These are phyloP conservation scores for Oryza punctata DNA, from an alignment of 176 grass and related monocot genomes.

Conservation along the genomic window DNA sequence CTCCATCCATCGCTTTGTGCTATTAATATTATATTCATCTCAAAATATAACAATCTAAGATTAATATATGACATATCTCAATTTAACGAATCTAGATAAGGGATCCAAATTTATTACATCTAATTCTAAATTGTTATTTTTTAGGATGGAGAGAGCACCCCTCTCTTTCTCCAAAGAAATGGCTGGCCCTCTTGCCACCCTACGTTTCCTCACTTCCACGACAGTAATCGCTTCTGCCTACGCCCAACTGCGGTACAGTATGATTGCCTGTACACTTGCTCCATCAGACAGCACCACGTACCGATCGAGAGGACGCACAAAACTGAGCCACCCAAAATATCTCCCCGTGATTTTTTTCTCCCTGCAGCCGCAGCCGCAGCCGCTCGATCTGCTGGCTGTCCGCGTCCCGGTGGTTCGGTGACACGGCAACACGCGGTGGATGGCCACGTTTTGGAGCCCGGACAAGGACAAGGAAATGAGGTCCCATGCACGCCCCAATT, in stretches of 20 bases:
- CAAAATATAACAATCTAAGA: too few relatives aligned
- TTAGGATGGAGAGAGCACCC: too few relatives aligned
- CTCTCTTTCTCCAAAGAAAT: constrained; percentile 9
- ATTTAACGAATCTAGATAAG: too few relatives aligned
- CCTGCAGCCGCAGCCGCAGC: neutral
- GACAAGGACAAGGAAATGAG: neutral
- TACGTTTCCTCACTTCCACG: neutral
- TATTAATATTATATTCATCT: too few relatives aligned
- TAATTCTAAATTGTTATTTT: too few relatives aligned
- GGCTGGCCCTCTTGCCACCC: neutral
- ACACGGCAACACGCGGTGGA: neutral
- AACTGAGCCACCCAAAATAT: neutral
- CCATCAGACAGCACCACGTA: neutral
- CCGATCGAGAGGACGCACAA: too few relatives aligned
- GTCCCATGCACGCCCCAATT: too few relatives aligned
- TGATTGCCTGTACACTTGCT: neutral
- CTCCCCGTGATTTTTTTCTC: neutral
- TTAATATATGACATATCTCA: too few relatives aligned
- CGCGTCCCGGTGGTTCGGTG: too few relatives aligned
- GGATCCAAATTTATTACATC: too few relatives aligned
- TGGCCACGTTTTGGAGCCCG: neutral
- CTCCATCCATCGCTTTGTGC: too few relatives aligned
- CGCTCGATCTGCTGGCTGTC: too few relatives aligned
- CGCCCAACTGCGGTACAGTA: neutral
- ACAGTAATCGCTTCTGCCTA: constrained; percentile 4